A percentile compares a stretch with the other conserved stretches of the same genome.
phyloP scores from a whole-genome alignment of 805 yeast genomes.

The Nakazawaea peltata region DNA sequence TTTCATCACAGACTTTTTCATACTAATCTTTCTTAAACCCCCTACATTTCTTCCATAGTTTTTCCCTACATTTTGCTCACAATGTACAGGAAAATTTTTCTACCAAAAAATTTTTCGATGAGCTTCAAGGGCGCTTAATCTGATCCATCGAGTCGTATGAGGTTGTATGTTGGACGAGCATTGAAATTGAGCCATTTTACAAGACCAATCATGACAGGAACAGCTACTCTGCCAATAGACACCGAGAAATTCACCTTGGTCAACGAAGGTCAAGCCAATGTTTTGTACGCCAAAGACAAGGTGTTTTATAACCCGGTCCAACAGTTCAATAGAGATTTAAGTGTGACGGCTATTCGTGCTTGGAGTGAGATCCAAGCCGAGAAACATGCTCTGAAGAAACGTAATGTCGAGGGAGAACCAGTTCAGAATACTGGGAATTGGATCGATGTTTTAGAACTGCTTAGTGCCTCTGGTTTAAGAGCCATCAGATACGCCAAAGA shows the following conservation, averaged over 20 bases:
- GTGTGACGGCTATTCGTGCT: slow-evolving; percentile 78
- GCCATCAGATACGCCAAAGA: slow-evolving; percentile 93
- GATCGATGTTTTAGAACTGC: slow-evolving; percentile 75
- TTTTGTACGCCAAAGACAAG: slow-evolving; percentile 72
- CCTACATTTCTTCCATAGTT: no score
- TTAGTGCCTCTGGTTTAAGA: slow-evolving; percentile 91
- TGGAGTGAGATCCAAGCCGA: slow-evolving; percentile 62
- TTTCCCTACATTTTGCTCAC: no score
- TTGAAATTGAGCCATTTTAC: no score
- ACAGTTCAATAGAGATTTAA: slow-evolving; percentile 90
- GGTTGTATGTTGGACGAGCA: no score
- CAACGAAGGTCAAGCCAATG: slow-evolving; percentile 77
- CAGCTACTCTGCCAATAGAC: slow-evolving; percentile 3
- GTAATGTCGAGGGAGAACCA: slow-evolving; percentile 6
- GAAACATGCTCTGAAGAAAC: slow-evolving; percentile 6
- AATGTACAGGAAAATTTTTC: no score
- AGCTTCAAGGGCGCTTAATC: no score
- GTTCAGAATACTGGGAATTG: slow-evolving; percentile 26
- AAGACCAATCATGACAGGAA: no score
- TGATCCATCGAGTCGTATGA: no score
- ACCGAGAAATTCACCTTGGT: slow-evolving; percentile 25
- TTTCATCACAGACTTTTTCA: no score
- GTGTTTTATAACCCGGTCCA: slow-evolving; percentile 96
- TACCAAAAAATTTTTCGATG: no score
- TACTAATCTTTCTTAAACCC: no score